phyloP scores from a whole-genome alignment of 1,139 yeast genomes.

The Protomyces lactucae-debilis region DNA sequence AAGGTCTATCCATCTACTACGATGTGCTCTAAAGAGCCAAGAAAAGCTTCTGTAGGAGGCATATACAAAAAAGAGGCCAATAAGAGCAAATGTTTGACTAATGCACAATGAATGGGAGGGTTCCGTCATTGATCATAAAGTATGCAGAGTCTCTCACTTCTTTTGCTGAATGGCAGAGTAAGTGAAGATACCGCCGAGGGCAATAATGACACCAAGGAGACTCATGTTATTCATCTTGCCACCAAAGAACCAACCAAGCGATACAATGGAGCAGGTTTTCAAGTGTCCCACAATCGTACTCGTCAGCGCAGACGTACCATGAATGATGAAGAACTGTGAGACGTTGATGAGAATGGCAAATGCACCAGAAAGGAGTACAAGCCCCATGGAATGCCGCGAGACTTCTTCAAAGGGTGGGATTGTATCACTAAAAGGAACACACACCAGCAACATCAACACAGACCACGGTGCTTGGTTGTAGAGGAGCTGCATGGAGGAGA shows the following conservation, averaged over 20 bases:
- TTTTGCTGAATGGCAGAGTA: constrained; percentile 21
- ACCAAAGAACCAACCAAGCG: constrained; percentile 25
- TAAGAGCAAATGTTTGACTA: too few relatives aligned
- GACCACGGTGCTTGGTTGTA: constrained; percentile 25
- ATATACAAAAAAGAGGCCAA: not conserved
- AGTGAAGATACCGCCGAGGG: constrained; percentile 16
- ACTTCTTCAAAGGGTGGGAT: constrained; percentile 11
- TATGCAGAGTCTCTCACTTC: not conserved
- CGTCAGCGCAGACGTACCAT: constrained; percentile 25
- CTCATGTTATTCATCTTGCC: constrained; percentile 27
- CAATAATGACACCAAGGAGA: constrained; percentile 22
- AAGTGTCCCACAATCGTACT: constrained; percentile 25
- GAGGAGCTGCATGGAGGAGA: constrained; percentile 23
- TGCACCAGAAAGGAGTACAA: constrained; percentile 20
- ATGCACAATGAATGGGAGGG: too few relatives aligned
- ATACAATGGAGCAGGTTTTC: constrained; percentile 26
- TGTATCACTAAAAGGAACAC: constrained; percentile 22
- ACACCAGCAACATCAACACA: constrained; percentile 7
- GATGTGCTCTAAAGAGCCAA: constrained; percentile 2
- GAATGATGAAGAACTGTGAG: constrained; percentile 25
- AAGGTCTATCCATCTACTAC: constrained; percentile 12
- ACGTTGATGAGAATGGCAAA: constrained; percentile 24
- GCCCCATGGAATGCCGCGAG: constrained; percentile 6
- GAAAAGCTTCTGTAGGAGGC: not conserved
- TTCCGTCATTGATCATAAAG: too few relatives aligned